Base-by-base conservation (phyloP, 331 rosid species). In the Pyracantha coccinea region DNA sequence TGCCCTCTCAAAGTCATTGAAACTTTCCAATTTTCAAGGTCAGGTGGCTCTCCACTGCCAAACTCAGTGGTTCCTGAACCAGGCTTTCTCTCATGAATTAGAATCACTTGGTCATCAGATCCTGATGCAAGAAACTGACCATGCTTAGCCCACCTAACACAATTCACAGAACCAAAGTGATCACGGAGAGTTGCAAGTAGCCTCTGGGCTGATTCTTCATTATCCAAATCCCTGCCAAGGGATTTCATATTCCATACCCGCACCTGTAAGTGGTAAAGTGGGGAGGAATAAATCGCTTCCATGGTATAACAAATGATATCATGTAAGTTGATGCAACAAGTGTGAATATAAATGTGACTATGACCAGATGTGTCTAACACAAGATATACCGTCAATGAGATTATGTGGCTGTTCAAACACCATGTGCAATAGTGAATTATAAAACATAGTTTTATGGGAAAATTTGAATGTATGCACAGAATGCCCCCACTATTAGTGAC, bases 21-120 rank as follows among this genome's bases (percentile, higher is more conserved):
- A 41, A 92, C 99, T 85, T 95, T 95, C 99, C 99, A 95, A 85
- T 95, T 95, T 81, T 95, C 99, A 67, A 95, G 87, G 67, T 95
- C 99, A 1, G 99, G 99, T 29, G 97, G 96, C 83, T 95, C 99
- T 75, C 99, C 99, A 47, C 99, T 90, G 58, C 99, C 99, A 79
- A 95, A 95, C 73, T 95, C 99, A 0, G 99, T 92, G 78, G 97
- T 95, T 80, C 99, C 99, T 6, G 97, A 95, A 81, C 99, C 99
- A 83, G 98, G 93, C 88, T 95, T 95, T 78, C 97, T 90, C 85
- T 95, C 99, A 45, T 95, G 99, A 75, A 95, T 76, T 74, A 90
- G 79, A 86, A 95, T 95, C 57, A 77, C 96, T 85, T 95, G 99
- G 81, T 95, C 99, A 77, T 94, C 99, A 24, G 99, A 95, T 25